These are phyloP conservation scores for Tylopilus orsonianus DNA, from an alignment of 1,284 basidiomycete genomes.

Conservation along the genomic window DNA sequence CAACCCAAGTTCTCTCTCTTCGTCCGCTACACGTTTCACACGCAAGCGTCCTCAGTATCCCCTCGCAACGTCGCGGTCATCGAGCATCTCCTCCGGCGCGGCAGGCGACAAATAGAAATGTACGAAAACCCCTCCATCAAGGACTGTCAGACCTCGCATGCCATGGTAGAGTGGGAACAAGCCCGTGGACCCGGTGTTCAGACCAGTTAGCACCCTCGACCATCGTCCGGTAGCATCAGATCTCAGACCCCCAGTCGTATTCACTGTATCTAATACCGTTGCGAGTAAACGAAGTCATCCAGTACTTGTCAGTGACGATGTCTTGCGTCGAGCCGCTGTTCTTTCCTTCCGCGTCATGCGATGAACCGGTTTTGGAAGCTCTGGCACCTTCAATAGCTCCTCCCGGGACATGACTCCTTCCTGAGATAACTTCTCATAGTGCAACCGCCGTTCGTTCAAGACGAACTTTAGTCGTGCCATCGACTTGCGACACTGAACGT, in stretches of 20 bases:
- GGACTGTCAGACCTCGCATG: conserved; percentile 68
- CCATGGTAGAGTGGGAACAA: conserved; percentile 63
- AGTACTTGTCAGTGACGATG: conserved; percentile 1
- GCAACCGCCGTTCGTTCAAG: conserved; percentile 87
- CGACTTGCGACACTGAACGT: conserved; percentile 83
- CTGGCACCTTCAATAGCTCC: conserved; percentile 19
- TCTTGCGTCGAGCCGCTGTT: conserved; percentile 19
- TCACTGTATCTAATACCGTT: conserved; percentile 1
- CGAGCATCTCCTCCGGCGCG: conserved; percentile 70
- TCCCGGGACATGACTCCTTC: conserved; percentile 33
- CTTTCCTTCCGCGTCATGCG: conserved; percentile 28
- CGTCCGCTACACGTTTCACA: conserved; percentile 66
- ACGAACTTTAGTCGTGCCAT: conserved; percentile 97
- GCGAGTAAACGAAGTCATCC: conserved; percentile 9
- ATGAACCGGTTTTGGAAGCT: conserved; percentile 11
- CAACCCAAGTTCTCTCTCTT: conserved; percentile 66
- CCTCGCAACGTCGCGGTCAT: conserved; percentile 64
- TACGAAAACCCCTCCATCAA: conserved; percentile 65
- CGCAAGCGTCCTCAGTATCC: conserved; percentile 57
- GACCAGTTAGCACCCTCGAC: conserved; percentile 7
- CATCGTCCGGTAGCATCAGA: not conserved
- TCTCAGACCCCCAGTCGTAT: not conserved
- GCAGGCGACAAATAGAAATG: conserved; percentile 62
- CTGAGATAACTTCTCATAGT: conserved; percentile 66
- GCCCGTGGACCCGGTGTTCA: conserved; percentile 4